A percentile compares a stretch with the other conserved stretches of the same genome.
phyloP scores from a whole-genome alignment of 2,329 filamentous ascomycete species.

The Phoma sp. region DNA sequence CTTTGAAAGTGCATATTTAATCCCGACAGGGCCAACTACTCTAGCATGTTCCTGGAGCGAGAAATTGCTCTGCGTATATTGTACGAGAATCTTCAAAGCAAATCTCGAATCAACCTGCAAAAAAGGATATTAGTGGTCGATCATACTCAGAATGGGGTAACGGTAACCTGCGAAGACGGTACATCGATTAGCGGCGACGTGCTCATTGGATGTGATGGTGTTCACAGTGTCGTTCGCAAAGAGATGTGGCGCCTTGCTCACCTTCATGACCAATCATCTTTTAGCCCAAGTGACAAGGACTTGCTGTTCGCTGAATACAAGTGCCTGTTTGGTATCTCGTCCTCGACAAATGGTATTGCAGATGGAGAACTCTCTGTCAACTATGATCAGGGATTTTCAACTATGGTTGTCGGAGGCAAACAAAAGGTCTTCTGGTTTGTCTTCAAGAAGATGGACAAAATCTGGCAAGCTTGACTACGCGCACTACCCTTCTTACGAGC shows the following conservation, averaged over 20 bases:
- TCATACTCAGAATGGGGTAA: conserved; percentile 2
- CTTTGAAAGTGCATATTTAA: neutral
- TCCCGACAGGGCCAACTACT: neutral
- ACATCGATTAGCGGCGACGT: conserved; percentile 13
- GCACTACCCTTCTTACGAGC: neutral
- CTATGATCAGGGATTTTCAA: conserved; percentile 6
- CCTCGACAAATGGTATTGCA: neutral
- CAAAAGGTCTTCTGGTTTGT: conserved; percentile 39
- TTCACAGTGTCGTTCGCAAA: conserved; percentile 21
- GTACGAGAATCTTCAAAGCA: conserved; percentile 22
- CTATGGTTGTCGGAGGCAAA: conserved; percentile 21
- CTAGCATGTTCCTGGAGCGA: conserved; percentile 19
- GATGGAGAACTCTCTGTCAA: conserved; percentile 16
- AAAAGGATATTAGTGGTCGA: conserved; percentile 7
- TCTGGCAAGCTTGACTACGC: conserved; percentile 5
- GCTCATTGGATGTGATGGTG: conserved; percentile 25
- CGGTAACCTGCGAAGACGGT: conserved; percentile 18
- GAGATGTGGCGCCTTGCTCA: conserved; percentile 25
- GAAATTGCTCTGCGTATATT: conserved; percentile 19
- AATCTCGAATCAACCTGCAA: conserved; percentile 12
- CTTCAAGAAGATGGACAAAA: conserved; percentile 26
- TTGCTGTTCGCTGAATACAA: conserved; percentile 19
- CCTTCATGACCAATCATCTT: conserved; percentile 2
- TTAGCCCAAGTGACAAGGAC: conserved; percentile 8
- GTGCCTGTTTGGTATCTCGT: conserved; percentile 23